Base-by-base conservation (phyloP, 495 filamentous ascomycete species). In the Halenospora varia region DNA sequence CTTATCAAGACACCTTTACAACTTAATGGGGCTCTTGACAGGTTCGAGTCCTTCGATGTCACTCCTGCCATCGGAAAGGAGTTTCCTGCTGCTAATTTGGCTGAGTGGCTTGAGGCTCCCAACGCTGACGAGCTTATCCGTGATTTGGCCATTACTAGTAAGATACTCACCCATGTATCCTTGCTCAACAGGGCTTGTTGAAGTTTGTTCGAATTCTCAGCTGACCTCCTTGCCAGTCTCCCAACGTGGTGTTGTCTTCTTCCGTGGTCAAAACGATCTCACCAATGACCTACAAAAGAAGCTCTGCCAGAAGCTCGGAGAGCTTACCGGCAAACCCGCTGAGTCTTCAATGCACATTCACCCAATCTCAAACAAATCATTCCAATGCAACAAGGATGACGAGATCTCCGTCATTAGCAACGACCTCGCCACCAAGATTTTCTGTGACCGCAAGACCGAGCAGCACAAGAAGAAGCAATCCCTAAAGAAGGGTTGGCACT, bases 231-330 rank as follows among this genome's bases (percentile, higher is more conserved):
- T 18, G 9, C 25, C 20, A 90, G 88, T 92, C 61, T 91, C 87
- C 15, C 82, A 85, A 55, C 82, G 88, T 0, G 87, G 87, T 6
- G 88, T 92, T 0, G 88, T 91, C 26, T 90, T 89, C 75, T 88
- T 92, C 73, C 84, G 87, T 25, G 77, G 79, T 44, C 88, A 91
- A 58, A 80, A 89, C 67, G 77, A 84, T 64, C 81, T 89, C 61
- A 66, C 56, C 54, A 69, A 76, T 46, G 78, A 88, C 18, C 76
- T 77, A 39, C 86, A 89, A 60, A 90, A 90, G 65, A 77, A 84
- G 55, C 77, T 90, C 1, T 75, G 78, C 2, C 77, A 86, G 51
- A 75, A 80, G 2, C 80, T 91, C 0, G 86, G 86, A 15, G 70
- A 83, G 63, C 74, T 86, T 15, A 75, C 82, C 3, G 87, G 85